These are phyloP conservation scores for Yamagishiella unicocca DNA, from an alignment of 139 green algal genomes.

Conservation along the genomic window DNA sequence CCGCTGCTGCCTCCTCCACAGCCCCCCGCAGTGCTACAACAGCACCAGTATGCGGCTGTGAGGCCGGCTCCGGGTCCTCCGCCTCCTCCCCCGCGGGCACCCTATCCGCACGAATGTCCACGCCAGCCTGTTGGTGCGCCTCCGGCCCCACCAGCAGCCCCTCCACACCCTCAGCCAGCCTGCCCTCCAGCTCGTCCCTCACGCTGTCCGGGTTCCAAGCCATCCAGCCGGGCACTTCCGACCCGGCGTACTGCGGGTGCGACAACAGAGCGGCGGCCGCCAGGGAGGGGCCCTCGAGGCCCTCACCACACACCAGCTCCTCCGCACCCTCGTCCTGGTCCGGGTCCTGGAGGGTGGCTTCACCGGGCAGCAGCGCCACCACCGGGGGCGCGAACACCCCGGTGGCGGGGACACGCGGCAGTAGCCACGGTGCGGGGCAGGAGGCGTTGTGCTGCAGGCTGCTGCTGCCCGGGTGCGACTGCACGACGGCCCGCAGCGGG, in stretches of 20 bases:
- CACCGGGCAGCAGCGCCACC: too few species aligned
- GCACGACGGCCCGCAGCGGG: too few species aligned
- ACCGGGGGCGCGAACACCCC: background rate
- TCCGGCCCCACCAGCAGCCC: background rate
- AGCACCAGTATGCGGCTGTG: background rate
- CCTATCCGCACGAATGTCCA: background rate
- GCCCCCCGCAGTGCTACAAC: too few species aligned
- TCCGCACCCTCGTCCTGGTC: background rate
- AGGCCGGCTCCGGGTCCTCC: background rate
- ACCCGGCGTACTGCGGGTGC: conserved; percentile 5
- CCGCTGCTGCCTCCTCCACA: too few species aligned
- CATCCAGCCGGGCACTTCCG: background rate
- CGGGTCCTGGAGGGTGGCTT: background rate
- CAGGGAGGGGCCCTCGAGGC: background rate
- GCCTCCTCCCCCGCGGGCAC: background rate
- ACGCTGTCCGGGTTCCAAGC: background rate
- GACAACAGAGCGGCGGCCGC: background rate
- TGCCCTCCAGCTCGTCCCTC: background rate
- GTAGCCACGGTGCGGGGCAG: background rate
- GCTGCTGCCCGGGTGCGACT: too few species aligned
- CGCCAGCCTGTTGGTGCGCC: too few species aligned
- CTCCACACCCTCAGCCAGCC: background rate
- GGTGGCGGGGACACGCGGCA: background rate
- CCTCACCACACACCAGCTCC: background rate
- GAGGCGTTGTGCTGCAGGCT: background rate